Conservation (phyloP, 1,139 yeast genomes). For the Blastobotrys persicus region DNA sequence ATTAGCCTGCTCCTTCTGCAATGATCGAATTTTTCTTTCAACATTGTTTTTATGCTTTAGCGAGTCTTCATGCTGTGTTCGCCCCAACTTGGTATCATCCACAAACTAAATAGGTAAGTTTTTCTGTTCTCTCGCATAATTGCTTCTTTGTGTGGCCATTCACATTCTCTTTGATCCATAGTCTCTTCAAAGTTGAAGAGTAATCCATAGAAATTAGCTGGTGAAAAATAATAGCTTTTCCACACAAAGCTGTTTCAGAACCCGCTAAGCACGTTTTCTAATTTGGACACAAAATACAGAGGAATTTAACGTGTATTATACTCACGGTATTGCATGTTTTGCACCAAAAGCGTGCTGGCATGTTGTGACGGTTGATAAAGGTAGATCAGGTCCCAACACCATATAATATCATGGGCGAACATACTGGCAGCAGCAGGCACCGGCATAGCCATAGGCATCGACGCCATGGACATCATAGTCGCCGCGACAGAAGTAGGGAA, state of each 20-base stretch:
- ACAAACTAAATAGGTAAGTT: slow-evolving; percentile 39
- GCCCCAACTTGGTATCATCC: slow-evolving; percentile 42
- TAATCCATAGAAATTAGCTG: no score
- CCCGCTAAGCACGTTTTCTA: no score
- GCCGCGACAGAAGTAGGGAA: slow-evolving; percentile 12
- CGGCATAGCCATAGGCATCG: slow-evolving; percentile 16
- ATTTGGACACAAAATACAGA: no score
- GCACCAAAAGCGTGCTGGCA: slow-evolving; percentile 38
- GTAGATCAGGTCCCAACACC: slow-evolving; percentile 5
- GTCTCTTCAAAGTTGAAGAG: no score
- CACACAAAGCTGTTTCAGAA: no score
- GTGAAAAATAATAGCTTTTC: no score
- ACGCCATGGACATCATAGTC: slow-evolving; percentile 10
- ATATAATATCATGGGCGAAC: slow-evolving; percentile 1
- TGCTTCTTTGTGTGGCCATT: no score
- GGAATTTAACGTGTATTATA: no score
- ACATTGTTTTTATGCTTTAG: slow-evolving; percentile 38
- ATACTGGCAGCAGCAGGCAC: slow-evolving; percentile 11
- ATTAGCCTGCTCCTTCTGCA: slow-evolving; percentile 36
- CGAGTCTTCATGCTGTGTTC: slow-evolving; percentile 42
- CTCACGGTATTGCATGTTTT: slow-evolving; percentile 43
- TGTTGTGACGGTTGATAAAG: neutral
- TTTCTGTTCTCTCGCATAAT: no score
- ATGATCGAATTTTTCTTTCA: slow-evolving; percentile 32
- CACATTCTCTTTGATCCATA: no score